Conservation (phyloP, 768 basidiomycete species). For the Leccinellum rugosiceps region DNA sequence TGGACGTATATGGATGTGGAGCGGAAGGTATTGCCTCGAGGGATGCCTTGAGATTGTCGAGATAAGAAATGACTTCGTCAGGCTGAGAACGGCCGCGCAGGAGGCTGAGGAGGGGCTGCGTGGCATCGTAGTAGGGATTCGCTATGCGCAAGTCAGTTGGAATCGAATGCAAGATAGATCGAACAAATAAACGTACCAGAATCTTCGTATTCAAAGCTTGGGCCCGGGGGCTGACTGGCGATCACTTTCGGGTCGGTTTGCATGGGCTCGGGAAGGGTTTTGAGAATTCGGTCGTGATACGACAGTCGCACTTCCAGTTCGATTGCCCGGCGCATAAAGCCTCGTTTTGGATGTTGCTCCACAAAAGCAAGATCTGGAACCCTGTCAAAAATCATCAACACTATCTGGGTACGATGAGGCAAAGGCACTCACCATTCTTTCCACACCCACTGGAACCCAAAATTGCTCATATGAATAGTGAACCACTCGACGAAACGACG, state of each 20-base stretch:
- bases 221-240: conserved; percentile 67
- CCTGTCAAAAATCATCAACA: conserved; percentile 46
- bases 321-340: conserved; percentile 82
- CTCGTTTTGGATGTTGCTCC: conserved; percentile 78
- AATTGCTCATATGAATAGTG: conserved; percentile 94
- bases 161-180: not conserved
- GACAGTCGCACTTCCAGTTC: conserved; percentile 90
- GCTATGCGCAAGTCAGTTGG: conserved; percentile 40
- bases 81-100: conserved; percentile 79
- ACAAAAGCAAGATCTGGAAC: conserved; percentile 75
- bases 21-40: conserved; percentile 57
- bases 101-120: conserved; percentile 72
- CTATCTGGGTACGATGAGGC: not conserved
- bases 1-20: conserved; percentile 48
- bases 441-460: conserved; percentile 98
- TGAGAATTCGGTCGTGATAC: conserved; percentile 89
- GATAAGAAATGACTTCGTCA: conserved; percentile 73
- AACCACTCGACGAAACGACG: conserved; percentile 94
- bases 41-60: conserved; percentile 65
- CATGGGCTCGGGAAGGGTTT: conserved; percentile 83
- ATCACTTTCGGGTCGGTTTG: conserved; percentile 65
- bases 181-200: conserved; percentile 45
- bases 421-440: conserved; percentile 79
- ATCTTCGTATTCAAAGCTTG: conserved; percentile 82
- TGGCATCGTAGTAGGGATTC: conserved; percentile 75